These are phyloP conservation scores for Pseudogymnoascus sp. DNA, from an alignment of 2,329 filamentous ascomycete genomes.

Conservation along the genomic window DNA sequence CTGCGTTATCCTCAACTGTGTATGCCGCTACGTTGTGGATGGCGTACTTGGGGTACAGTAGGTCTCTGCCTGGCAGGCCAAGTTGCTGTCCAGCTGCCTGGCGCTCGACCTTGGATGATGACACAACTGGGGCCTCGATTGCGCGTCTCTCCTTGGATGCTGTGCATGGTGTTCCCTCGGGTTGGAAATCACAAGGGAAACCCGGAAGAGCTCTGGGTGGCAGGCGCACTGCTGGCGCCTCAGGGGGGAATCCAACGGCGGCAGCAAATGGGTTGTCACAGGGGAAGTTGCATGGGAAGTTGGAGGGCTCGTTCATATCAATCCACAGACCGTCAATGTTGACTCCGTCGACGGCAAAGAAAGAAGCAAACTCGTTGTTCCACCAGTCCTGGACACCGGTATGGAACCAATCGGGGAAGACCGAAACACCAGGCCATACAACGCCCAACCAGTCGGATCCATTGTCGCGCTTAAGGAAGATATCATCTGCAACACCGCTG, in stretches of 20 bases:
- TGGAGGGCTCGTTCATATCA: slow-evolving; percentile 57
- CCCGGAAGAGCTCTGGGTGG: slow-evolving; percentile 61
- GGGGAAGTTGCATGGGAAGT: slow-evolving; percentile 47
- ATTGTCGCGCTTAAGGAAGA: slow-evolving; percentile 47
- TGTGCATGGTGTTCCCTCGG: slow-evolving; percentile 37
- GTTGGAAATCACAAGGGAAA: slow-evolving; percentile 63
- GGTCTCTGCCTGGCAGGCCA: slow-evolving; percentile 56
- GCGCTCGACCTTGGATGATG: slow-evolving; percentile 8
- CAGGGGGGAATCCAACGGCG: slow-evolving; percentile 48
- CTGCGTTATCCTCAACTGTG: slow-evolving; percentile 37
- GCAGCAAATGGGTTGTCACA: slow-evolving; percentile 40
- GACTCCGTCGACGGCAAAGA: slow-evolving; percentile 61
- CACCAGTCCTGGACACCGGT: slow-evolving; percentile 60
- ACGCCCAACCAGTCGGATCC: slow-evolving; percentile 55
- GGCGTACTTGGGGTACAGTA: slow-evolving; percentile 57
- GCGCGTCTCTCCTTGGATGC: slow-evolving; percentile 20
- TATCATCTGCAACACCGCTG: slow-evolving; percentile 41
- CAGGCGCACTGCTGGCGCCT: slow-evolving; percentile 54
- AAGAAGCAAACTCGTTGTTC: slow-evolving; percentile 58
- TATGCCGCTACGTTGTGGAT: slow-evolving; percentile 57
- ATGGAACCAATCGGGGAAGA: slow-evolving; percentile 73
- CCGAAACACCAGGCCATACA: slow-evolving; percentile 70
- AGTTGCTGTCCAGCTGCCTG: slow-evolving; percentile 36
- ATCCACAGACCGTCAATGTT: slow-evolving; percentile 77
- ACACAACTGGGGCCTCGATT: slow-evolving; percentile 9